Evolutionary conservation across 768 basidiomycete species (phyloP).

Genomic region (Boletellus emodensis): DNA sequence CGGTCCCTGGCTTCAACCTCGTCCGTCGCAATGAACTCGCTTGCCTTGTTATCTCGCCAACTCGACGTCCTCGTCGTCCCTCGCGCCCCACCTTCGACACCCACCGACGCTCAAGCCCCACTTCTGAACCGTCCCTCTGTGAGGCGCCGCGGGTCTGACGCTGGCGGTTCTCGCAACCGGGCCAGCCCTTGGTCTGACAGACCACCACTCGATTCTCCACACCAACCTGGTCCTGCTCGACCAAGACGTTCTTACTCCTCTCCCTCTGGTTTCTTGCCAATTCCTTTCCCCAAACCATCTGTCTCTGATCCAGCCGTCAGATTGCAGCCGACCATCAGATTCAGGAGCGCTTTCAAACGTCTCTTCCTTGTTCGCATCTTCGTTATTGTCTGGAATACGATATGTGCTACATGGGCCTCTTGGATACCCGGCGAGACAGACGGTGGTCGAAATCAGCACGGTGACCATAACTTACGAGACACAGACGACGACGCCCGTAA

Average conservation of each 20-base stretch:
- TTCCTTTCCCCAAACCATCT: conserved; percentile 33
- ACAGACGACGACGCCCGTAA: conserved; percentile 15
- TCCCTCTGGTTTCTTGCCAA: conserved; percentile 45
- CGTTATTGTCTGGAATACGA: conserved; percentile 62
- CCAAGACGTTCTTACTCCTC: conserved; percentile 64
- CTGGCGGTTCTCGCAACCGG: conserved; percentile 38
- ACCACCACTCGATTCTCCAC: conserved; percentile 37
- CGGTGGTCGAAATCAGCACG: conserved; percentile 8
- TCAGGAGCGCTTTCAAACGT: conserved; percentile 44
- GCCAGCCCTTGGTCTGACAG: conserved; percentile 56
- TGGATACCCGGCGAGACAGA: conserved; percentile 27
- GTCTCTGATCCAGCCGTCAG: conserved; percentile 31
- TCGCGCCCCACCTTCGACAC: conserved; percentile 56
- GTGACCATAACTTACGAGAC: conserved; percentile 5
- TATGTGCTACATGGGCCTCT: conserved; percentile 61
- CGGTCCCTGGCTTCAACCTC: background rate
- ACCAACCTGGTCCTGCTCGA: conserved; percentile 23
- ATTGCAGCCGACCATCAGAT: conserved; percentile 38
- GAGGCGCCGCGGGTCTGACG: conserved; percentile 27
- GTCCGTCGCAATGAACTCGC: conserved; percentile 64
- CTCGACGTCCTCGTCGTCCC: conserved; percentile 71
- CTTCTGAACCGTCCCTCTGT: conserved; percentile 25
- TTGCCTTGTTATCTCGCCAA: conserved; percentile 76
- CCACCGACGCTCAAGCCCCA: conserved; percentile 36
- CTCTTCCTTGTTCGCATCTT: conserved; percentile 72